Evolutionary conservation across 495 filamentous ascomycete genomes (phyloP).

Genomic region (Penicillium argentinense): DNA sequence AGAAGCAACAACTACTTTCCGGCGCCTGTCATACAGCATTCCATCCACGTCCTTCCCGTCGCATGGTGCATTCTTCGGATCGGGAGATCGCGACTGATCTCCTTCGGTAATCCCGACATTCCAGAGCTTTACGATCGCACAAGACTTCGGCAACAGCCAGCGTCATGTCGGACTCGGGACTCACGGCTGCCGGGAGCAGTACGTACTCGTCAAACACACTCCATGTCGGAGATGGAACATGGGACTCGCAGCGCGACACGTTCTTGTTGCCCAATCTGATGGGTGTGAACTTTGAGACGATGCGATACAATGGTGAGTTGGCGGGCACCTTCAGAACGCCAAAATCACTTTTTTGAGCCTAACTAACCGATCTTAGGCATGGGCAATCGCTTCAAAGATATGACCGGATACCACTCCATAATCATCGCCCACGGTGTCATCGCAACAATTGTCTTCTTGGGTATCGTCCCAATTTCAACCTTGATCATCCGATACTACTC

Average conservation of each 20-base stretch:
- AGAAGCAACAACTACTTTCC: neutral
- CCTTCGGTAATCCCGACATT: conserved; percentile 40
- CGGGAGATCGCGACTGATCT: conserved; percentile 51
- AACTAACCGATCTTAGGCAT: conserved; percentile 60
- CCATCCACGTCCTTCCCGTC: conserved; percentile 17
- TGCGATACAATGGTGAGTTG: conserved; percentile 84
- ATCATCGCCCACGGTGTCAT: conserved; percentile 84
- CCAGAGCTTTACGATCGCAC: conserved; percentile 25
- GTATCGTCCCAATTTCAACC: conserved; percentile 76
- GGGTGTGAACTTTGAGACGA: conserved; percentile 90
- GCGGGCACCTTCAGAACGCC: neutral
- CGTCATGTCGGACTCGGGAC: conserved; percentile 46
- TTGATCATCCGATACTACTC: conserved; percentile 75
- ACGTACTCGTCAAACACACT: conserved; percentile 81
- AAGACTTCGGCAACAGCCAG: neutral
- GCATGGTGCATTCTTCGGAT: conserved; percentile 51
- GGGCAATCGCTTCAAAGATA: conserved; percentile 80
- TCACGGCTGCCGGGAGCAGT: conserved; percentile 78
- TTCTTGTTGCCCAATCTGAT: conserved; percentile 86
- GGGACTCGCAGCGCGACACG: conserved; percentile 79
- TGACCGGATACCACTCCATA: conserved; percentile 73
- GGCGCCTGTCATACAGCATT: conserved; percentile 13
- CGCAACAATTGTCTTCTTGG: conserved; percentile 83
- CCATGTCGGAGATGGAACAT: conserved; percentile 88
- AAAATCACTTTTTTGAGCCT: neutral